phyloP scores from a whole-genome alignment of 1,139 yeast species.

The Geotrichum histeridarum region DNA sequence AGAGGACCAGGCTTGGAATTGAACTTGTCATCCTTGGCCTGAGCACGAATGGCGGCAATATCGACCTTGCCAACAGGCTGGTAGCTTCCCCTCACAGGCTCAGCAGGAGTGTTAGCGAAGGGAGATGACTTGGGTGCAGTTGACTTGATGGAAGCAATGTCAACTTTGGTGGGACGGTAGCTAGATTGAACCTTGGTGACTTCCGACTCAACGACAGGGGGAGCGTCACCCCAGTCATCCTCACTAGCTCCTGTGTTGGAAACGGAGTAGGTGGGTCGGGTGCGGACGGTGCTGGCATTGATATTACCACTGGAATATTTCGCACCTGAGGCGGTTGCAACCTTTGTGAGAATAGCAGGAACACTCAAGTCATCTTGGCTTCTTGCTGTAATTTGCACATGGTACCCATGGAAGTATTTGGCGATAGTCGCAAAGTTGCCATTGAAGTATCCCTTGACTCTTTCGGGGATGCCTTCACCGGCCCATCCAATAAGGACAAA shows the following conservation, averaged over 20 bases:
- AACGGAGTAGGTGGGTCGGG: slow-evolving; percentile 37
- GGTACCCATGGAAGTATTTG: slow-evolving; percentile 59
- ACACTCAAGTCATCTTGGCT: slow-evolving; percentile 85
- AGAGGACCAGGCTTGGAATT: slow-evolving; percentile 30
- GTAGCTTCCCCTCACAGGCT: slow-evolving; percentile 46
- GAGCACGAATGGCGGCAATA: slow-evolving; percentile 44
- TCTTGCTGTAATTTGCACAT: slow-evolving; percentile 95
- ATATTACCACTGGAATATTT: slow-evolving; percentile 60
- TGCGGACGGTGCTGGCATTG: slow-evolving; percentile 32
- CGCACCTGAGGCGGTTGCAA: slow-evolving; percentile 93
- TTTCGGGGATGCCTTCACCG: slow-evolving; percentile 46
- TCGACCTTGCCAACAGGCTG: slow-evolving; percentile 57
- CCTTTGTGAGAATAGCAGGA: slow-evolving; percentile 64
- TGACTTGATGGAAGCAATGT: slow-evolving; percentile 42
- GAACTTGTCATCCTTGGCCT: slow-evolving; percentile 34
- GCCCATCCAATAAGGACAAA: slow-evolving; percentile 83
- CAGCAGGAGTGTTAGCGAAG: slow-evolving; percentile 23
- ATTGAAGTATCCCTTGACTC: slow-evolving; percentile 42
- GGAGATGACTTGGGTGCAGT: slow-evolving; percentile 28
- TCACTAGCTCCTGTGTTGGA: slow-evolving; percentile 38
- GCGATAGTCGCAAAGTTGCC: slow-evolving; percentile 42
- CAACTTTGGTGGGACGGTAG: slow-evolving; percentile 61
- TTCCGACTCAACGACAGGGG: slow-evolving; percentile 39
- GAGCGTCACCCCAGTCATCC: slow-evolving; percentile 54
- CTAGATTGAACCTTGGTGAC: slow-evolving; percentile 55